Base-by-base conservation (phyloP, 345 rosid genomes). In the Populus nigra region DNA sequence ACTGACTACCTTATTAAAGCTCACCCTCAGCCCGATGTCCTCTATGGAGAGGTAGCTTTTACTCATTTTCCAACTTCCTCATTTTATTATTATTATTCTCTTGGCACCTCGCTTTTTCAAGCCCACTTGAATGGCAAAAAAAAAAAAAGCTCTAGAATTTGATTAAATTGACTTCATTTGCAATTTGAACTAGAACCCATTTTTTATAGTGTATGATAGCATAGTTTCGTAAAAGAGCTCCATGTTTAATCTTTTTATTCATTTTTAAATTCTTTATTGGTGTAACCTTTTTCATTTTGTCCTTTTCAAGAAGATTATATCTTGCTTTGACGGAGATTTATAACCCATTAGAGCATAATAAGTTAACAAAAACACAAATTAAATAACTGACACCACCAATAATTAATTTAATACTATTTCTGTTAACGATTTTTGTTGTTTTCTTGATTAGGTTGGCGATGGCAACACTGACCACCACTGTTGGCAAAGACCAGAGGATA, bases 401-500 rank as follows among this genome's bases (percentile, higher is more conserved):
- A n/a, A 39, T 39, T 47, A 68, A n/a, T 39, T 47, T 71, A 71
- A 49, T 36, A 36, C 29, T n/a, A 9, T 50, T 5, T 20, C 5
- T 36, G 5, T 38, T 35, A 36, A 23, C 65, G 27, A 1, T 55
- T 22, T 23, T 49, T 18, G 68, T 18, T 71, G 7, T 13, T 67
- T 68, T 71, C 17, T 22, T 15, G 75, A 59, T 78, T 79, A 95
- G 99, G 99, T 93, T 23, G 99, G 98, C 75, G 99, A 96, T 78
- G 99, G 99, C 9, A 89, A 92, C 90, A 96, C 88, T 76, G 99
- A 96, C 86, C 98, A 96, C 77, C 90, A 90, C 88, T 96, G 99
- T 80, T 96, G 99, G 99, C 99, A 96, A 87, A 89, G 98, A 79
- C 99, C 99, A 15, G 99, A 96, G 88, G 99, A 96, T 59, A 96